phyloP scores from a whole-genome alignment of 2,329 filamentous ascomycete species.

The Didymosphaeria variabile region DNA sequence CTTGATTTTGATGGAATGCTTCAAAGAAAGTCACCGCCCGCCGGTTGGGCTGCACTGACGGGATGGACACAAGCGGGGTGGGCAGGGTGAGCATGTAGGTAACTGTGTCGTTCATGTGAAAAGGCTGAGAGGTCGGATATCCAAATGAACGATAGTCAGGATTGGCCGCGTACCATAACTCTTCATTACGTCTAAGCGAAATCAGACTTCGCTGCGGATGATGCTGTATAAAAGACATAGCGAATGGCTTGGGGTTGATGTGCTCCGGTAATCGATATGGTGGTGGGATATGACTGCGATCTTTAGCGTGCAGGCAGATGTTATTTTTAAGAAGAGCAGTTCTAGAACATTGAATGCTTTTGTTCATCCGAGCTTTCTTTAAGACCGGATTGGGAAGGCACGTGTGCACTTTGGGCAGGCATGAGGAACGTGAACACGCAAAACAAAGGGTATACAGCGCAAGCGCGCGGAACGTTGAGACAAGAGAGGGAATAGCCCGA shows the following conservation, averaged over 20 bases:
- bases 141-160: not conserved
- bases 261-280: not conserved
- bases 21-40: not conserved
- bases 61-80: constrained; percentile 1
- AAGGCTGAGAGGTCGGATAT: not conserved
- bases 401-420: not conserved
- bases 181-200: not conserved
- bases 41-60: not conserved
- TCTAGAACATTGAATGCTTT: not conserved
- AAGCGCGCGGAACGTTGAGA: not conserved
- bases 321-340: not conserved
- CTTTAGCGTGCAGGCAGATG: not conserved
- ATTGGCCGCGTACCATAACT: not conserved
- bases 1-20: not conserved
- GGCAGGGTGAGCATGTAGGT: not conserved
- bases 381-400: constrained; percentile 4
- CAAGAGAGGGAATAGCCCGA: not conserved
- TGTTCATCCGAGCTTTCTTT: not conserved
- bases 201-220: not conserved
- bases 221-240: not conserved
- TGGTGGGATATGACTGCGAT: not conserved
- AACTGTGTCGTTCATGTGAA: not conserved
- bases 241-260: not conserved
- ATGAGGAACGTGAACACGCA: constrained; percentile 8
- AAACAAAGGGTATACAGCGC: not conserved